These are phyloP conservation scores for Coleophoma cylindrospora DNA, from an alignment of 2,329 filamentous ascomycete genomes.

Conservation along the genomic window DNA sequence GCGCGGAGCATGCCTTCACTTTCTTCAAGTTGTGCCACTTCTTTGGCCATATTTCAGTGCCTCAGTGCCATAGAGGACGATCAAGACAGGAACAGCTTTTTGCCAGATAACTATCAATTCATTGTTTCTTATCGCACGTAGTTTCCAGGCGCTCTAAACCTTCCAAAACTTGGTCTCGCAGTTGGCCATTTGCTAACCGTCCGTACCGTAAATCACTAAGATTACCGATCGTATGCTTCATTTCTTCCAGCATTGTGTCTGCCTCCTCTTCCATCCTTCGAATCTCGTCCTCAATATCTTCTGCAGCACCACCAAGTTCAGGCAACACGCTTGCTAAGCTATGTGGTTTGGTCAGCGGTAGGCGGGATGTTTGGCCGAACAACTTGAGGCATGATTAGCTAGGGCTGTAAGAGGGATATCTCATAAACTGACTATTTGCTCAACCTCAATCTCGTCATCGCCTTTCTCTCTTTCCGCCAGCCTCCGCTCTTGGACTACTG, in stretches of 20 bases:
- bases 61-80: too few relatives aligned
- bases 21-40: too few relatives aligned
- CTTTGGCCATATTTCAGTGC: too few relatives aligned
- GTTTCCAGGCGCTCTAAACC: constrained; percentile 57
- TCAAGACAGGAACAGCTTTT: too few relatives aligned
- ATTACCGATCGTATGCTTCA: constrained; percentile 62
- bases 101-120: too few relatives aligned
- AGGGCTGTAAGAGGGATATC: too few relatives aligned
- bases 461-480: constrained; percentile 48
- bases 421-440: constrained; percentile 42
- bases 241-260: constrained; percentile 49
- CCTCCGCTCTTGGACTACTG: constrained; percentile 48
- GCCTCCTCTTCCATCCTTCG: constrained; percentile 61
- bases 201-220: constrained; percentile 83
- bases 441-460: constrained; percentile 61
- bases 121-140: constrained; percentile 11
- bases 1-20: too few relatives aligned
- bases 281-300: constrained; percentile 65
- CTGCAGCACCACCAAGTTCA: constrained; percentile 63
- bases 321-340: constrained; percentile 60
- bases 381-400: constrained; percentile 36
- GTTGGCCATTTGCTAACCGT: constrained; percentile 58
- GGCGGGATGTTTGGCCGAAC: constrained; percentile 44
- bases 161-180: constrained; percentile 63
- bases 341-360: constrained; percentile 47